phyloP scores from a whole-genome alignment of 1,284 basidiomycete species.

The Volvariella volvacea region DNA sequence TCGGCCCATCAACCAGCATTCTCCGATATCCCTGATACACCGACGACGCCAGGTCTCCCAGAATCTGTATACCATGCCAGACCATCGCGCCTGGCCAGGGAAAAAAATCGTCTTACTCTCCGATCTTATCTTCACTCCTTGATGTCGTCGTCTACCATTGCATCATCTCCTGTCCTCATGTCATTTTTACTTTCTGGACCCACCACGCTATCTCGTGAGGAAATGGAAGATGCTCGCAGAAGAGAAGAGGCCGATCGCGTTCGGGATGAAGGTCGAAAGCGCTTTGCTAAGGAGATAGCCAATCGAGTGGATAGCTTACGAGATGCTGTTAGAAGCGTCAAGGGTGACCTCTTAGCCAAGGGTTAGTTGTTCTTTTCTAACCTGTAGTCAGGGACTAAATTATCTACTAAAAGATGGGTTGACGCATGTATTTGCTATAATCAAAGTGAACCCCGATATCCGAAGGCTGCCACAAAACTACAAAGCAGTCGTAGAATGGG shows the following conservation, averaged over 20 bases:
- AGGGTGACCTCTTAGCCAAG: slow-evolving; percentile 85
- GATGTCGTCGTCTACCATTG: slow-evolving; percentile 67
- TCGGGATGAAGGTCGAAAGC: slow-evolving; percentile 81
- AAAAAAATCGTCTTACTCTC: slow-evolving; percentile 94
- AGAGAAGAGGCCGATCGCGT: slow-evolving; percentile 89
- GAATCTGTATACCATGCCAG: slow-evolving; percentile 7
- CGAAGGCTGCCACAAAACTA: slow-evolving; percentile 82
- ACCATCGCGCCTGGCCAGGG: slow-evolving; percentile 64
- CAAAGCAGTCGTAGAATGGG: slow-evolving; percentile 91
- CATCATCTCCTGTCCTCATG: slow-evolving; percentile 79
- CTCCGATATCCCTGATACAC: slow-evolving; percentile 9
- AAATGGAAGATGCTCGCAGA: slow-evolving; percentile 72
- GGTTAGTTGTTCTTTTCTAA: slow-evolving; percentile 31
- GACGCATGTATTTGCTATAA: slow-evolving; percentile 79
- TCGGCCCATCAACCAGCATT: slow-evolving; percentile 12
- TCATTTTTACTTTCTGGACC: slow-evolving; percentile 84
- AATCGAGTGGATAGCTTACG: slow-evolving; percentile 83
- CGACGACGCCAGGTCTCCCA: slow-evolving; percentile 4
- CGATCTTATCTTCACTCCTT: slow-evolving; percentile 86
- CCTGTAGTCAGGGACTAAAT: slow-evolving; percentile 8
- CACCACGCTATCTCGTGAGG: slow-evolving; percentile 64
- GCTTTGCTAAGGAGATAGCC: slow-evolving; percentile 86
- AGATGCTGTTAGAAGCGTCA: slow-evolving; percentile 80
- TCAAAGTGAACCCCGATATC: slow-evolving; percentile 78
- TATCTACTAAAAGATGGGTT: slow-evolving; percentile 63